Conservation (phyloP, 208 protist genomes). For the Crithidia bombi region DNA sequence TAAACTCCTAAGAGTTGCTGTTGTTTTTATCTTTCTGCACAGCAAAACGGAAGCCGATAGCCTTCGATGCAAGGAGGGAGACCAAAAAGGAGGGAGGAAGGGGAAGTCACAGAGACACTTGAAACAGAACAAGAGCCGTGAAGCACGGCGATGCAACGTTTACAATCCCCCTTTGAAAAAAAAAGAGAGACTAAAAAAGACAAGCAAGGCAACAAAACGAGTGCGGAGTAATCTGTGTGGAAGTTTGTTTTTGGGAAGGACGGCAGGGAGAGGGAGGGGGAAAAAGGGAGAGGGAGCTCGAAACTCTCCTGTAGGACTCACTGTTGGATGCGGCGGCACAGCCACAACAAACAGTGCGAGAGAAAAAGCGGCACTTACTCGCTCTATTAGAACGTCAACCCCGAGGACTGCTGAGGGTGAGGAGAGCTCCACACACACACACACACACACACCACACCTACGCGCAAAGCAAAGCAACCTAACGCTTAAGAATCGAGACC, state of each 20-base stretch:
- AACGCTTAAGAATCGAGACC: too few species aligned
- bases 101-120: too few species aligned
- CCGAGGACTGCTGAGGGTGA: too few species aligned
- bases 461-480: neutral
- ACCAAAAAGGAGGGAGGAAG: too few species aligned
- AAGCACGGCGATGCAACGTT: conserved; percentile 1
- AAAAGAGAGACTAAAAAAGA: conserved; percentile 17
- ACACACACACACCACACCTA: neutral
- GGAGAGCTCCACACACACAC: neutral
- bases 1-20: neutral
- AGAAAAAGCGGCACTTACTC: neutral
- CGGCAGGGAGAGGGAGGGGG: conserved; percentile 2
- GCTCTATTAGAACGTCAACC: too few species aligned
- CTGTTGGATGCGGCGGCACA: too few species aligned
- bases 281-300: conserved; percentile 25
- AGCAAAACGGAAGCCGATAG: too few species aligned
- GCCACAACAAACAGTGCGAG: too few species aligned
- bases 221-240: too few species aligned
- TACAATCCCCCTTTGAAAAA: neutral
- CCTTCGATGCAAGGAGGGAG: too few species aligned
- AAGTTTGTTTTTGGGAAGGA: too few species aligned
- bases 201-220: conserved; percentile 27
- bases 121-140: neutral
- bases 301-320: too few species aligned
- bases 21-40: neutral